Percentiles rank a stretch among this genome's conserved stretches.
Conservation (phyloP, 208 protist genomes). For the Polymyxa betae region DNA sequence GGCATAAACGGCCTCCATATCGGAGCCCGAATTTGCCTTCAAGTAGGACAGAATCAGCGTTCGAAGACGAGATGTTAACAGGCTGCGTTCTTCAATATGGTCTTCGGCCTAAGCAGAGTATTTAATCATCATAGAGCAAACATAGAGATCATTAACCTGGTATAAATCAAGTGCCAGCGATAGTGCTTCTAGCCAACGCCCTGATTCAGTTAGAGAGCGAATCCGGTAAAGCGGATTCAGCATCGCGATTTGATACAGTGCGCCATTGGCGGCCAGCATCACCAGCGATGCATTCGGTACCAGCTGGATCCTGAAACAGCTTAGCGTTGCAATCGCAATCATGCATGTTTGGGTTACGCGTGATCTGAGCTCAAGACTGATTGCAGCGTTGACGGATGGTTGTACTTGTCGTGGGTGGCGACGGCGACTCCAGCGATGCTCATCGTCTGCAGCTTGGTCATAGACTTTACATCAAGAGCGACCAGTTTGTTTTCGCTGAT, state of each 20-base stretch:
- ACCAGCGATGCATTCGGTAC: neutral
- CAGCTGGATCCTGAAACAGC: neutral
- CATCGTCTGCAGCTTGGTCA: neutral
- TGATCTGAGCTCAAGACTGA: neutral
- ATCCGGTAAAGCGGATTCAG: constrained; percentile 4
- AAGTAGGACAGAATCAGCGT: neutral
- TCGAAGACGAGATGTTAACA: neutral
- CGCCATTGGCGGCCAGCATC: neutral
- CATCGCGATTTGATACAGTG: constrained; percentile 20
- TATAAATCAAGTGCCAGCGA: neutral
- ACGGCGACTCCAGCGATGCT: neutral
- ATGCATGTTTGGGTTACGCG: neutral
- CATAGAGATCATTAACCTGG: neutral
- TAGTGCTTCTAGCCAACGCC: neutral
- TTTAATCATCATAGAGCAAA: neutral
- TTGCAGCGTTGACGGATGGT: neutral
- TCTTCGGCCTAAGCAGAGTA: neutral
- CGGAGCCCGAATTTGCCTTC: neutral
- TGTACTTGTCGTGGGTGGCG: neutral
- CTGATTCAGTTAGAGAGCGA: neutral
- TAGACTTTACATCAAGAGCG: neutral
- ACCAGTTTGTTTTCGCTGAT: neutral
- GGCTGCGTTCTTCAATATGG: neutral
- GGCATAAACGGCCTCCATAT: neutral
- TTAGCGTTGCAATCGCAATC: neutral